Conservation (phyloP, 768 basidiomycete species). For the Pleurotus pulmonarius region DNA sequence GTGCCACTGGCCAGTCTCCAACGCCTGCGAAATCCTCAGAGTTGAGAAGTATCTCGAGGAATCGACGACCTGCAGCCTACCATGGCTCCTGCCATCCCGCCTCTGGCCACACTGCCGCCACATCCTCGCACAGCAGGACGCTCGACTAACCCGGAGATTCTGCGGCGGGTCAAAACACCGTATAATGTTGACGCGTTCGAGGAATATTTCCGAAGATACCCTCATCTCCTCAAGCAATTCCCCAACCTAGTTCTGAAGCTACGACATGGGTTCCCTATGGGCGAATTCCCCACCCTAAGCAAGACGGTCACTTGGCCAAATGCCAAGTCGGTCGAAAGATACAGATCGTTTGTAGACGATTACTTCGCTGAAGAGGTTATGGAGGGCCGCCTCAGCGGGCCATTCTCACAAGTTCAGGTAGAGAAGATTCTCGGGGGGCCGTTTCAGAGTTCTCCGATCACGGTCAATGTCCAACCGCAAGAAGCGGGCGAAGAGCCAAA, state of each 20-base stretch:
- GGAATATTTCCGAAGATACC: not conserved
- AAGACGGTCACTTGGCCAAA: slow-evolving; percentile 15
- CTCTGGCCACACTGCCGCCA: not conserved
- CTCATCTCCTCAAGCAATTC: not conserved
- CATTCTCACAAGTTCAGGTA: slow-evolving; percentile 13
- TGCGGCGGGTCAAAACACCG: not conserved
- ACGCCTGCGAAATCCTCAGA: too few species aligned
- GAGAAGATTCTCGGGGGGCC: slow-evolving; percentile 20
- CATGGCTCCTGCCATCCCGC: too few species aligned
- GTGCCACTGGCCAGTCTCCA: too few species aligned
- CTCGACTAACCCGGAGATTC: not conserved
- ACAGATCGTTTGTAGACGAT: slow-evolving; percentile 6
- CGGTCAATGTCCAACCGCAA: not conserved
- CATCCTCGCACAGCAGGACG: not conserved
- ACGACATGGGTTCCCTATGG: not conserved
- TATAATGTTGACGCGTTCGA: not conserved
- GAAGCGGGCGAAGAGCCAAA: slow-evolving; percentile 19
- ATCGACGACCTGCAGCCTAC: too few species aligned
- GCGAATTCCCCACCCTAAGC: not conserved
- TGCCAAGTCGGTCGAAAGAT: slow-evolving; percentile 10
- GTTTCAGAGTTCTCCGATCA: slow-evolving; percentile 19
- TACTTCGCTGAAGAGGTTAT: slow-evolving; percentile 13
- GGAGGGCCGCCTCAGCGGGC: slow-evolving; percentile 13
- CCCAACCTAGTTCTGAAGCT: not conserved
- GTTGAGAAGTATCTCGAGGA: too few species aligned